phyloP scores from a whole-genome alignment of 441 rosid species.

The Brassica hybrid region DNA sequence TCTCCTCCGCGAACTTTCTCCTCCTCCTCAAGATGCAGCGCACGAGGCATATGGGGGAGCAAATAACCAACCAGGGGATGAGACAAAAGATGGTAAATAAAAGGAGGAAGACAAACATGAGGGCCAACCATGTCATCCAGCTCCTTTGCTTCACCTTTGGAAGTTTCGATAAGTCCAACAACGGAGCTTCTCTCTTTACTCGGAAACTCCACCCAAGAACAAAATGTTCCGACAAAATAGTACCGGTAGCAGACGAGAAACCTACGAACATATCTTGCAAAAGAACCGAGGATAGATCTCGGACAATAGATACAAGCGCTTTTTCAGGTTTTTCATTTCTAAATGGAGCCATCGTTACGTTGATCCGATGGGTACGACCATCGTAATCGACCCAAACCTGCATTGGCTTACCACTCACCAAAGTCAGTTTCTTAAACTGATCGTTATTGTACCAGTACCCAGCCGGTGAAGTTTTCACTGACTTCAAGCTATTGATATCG shows the following conservation, averaged over 20 bases:
- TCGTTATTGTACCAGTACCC: slow-evolving; percentile 45
- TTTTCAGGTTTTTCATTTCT: neutral
- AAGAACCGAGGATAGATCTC: neutral
- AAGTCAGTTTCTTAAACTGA: slow-evolving; percentile 47
- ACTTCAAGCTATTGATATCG: slow-evolving; percentile 61
- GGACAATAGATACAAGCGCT: neutral
- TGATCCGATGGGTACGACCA: neutral
- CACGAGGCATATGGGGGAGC: neutral
- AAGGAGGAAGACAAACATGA: neutral
- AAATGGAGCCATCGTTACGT: neutral
- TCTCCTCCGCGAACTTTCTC: neutral
- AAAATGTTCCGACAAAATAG: neutral
- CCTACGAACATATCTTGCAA: neutral
- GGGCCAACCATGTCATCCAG: neutral
- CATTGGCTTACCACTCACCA: slow-evolving; percentile 44
- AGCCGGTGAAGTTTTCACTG: too few species aligned
- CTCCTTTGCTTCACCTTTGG: neutral
- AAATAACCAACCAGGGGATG: neutral
- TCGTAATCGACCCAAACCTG: slow-evolving; percentile 47
- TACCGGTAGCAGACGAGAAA: neutral
- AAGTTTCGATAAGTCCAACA: neutral
- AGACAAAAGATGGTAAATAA: neutral
- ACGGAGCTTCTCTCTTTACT: neutral
- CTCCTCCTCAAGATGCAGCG: neutral
- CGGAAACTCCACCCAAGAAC: neutral